Percentiles rank a stretch among this genome's conserved stretches.
Evolutionary conservation across 1,139 yeast genomes (phyloP).

Genomic region (Insectozyma bohioensis): DNA sequence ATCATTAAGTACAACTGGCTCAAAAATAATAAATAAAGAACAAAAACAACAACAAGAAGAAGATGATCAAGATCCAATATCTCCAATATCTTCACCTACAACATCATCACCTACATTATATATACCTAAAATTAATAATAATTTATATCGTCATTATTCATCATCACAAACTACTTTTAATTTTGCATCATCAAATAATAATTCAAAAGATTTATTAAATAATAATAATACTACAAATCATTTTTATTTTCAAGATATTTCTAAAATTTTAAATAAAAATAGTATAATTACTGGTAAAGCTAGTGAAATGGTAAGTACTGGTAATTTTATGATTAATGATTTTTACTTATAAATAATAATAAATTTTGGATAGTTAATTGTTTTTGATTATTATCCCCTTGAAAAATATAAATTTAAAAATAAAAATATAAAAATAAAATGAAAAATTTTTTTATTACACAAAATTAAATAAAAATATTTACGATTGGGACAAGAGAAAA

Average conservation of each 20-base stretch:
- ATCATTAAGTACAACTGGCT: not conserved
- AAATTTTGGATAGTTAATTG: too few species aligned
- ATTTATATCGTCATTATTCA: conserved; percentile 34
- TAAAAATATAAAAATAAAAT: too few species aligned
- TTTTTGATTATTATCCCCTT: too few species aligned
- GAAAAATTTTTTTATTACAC: not conserved
- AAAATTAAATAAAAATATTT: too few species aligned
- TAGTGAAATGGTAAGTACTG: conserved; percentile 55
- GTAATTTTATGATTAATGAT: conserved; percentile 48
- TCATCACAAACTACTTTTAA: conserved; percentile 17
- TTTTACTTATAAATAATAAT: conserved; percentile 43
- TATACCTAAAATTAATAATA: conserved; percentile 27
- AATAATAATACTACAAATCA: conserved; percentile 1
- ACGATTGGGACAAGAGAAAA: too few species aligned
- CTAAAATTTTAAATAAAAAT: conserved; percentile 42
- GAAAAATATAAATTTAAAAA: too few species aligned
- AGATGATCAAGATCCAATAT: conserved; percentile 11
- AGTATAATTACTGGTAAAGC: conserved; percentile 51
- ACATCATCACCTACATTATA: conserved; percentile 20
- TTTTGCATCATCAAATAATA: conserved; percentile 1
- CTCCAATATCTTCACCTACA: conserved; percentile 15
- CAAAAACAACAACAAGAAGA: conserved; percentile 3
- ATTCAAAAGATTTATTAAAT: conserved; percentile 1
- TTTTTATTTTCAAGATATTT: conserved; percentile 21
- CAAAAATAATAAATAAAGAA: not conserved